Evolutionary conservation across 192 early-diverging fungal species (phyloP), one percentile per base, ranked within the genome.

Genomic region (Coemansia sp.): DNA sequence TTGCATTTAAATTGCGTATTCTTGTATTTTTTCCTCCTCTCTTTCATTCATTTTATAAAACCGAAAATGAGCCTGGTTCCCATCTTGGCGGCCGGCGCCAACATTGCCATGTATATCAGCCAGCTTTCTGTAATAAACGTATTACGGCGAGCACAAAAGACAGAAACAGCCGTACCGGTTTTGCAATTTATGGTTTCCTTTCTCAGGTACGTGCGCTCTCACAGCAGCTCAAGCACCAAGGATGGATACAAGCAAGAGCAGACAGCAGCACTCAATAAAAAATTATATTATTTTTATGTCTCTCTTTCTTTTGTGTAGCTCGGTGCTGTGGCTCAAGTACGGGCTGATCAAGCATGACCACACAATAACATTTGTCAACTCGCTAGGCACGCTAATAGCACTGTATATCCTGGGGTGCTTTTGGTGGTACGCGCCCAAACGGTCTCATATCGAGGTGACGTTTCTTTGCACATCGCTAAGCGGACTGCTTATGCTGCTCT

Each of bases 301-400:
- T 39, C 4, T 18, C 4, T 18, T 41, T 19, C 22, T 41, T 5
- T 18, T 19, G 17, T 33, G 5, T 54, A 55, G 58, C 43, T 65
- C 58, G 5, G 39, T 73, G 14, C 46, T 73, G 9, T 73, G 70
- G 70, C 32, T 58, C 29, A 73, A 73, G 25, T 73, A 73, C 54
- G 70, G 70, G 19, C 34, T 66, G 22, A 39, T 73, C 3, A 56
- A 53, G 4, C 15, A 34, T 23, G 70, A 73, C 51, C 20, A 28
- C 0, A 50, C 62, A 2, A 36, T 73, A 1, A 14, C 24, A 9
- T 7, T 57, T 3, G 63, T 73, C 0, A 73, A 73, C 33, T 11
- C 5, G 0, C 13, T 64, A 1, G 70, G 70, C 4, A 37, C 36
- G 10, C 9, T 58, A 0, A 50, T 73, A 0, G 32, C 70, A 5